These are phyloP conservation scores for Penium margaritaceum DNA, from an alignment of 139 green algal species.

Conservation along the genomic window DNA sequence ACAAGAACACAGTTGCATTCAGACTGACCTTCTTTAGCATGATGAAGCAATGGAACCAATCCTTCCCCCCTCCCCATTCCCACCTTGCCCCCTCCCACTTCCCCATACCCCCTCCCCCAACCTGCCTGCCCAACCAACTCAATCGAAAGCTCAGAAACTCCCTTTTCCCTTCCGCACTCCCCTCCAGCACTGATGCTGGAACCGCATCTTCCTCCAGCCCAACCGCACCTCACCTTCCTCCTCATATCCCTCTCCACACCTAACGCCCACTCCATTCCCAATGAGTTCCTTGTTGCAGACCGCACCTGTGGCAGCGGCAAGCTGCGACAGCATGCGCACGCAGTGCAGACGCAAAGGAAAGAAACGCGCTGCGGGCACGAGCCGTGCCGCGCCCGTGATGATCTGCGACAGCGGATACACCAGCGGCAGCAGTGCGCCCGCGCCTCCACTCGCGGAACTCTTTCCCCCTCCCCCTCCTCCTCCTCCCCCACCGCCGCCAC, in stretches of 20 bases:
- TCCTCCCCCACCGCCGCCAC: too few species aligned
- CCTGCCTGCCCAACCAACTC: constrained; percentile 11
- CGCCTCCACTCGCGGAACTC: too few species aligned
- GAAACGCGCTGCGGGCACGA: constrained; percentile 82
- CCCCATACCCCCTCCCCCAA: too few species aligned
- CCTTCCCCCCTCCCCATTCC: too few species aligned
- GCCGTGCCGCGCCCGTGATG: constrained; percentile 56
- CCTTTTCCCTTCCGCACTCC: constrained; percentile 8
- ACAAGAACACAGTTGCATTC: too few species aligned
- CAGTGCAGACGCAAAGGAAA: constrained; percentile 79
- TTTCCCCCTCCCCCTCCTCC: too few species aligned
- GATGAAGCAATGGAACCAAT: too few species aligned
- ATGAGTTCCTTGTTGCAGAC: too few species aligned
- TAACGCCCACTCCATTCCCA: not conserved
- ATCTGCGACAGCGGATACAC: constrained; percentile 73
- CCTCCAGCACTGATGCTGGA: constrained; percentile 2
- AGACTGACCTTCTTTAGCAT: too few species aligned
- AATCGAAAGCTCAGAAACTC: too few species aligned
- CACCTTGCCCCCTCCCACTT: too few species aligned
- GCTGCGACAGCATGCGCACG: constrained; percentile 52
- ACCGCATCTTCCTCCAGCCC: constrained; percentile 48
- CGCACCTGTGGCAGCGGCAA: constrained; percentile 53
- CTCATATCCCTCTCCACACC: not conserved
- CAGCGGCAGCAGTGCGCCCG: constrained; percentile 69
- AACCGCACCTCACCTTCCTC: constrained; percentile 52